Percentiles rank a stretch among this genome's conserved stretches.
These are phyloP conservation scores for Trichoderma polysporum DNA, from an alignment of 2,329 filamentous ascomycete species.

Conservation along the genomic window DNA sequence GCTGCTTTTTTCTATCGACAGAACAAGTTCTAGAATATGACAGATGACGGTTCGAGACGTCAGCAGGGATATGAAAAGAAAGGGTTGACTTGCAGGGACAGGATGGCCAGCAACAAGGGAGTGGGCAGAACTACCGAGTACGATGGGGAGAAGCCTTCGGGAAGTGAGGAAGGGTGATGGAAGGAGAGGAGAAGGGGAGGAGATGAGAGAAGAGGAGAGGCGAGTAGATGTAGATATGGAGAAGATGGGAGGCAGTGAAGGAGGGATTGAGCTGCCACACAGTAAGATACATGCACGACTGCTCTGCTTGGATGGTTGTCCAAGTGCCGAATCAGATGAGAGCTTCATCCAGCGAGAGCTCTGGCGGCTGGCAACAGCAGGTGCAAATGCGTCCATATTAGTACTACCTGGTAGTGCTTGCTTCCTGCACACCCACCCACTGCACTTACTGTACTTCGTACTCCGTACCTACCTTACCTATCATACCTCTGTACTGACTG, in stretches of 20 bases:
- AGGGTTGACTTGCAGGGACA: slow-evolving; percentile 19
- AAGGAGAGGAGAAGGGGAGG: slow-evolving; percentile 1
- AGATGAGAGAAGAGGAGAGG: background rate
- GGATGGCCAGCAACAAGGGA: slow-evolving; percentile 17
- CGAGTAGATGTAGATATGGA: background rate
- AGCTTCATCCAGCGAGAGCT: background rate
- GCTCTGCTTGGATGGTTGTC: background rate
- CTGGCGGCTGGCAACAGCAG: background rate
- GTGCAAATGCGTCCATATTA: background rate
- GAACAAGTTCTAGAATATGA: slow-evolving; percentile 10
- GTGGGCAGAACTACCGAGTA: slow-evolving; percentile 11
- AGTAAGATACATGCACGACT: background rate
- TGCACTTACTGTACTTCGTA: too few species aligned
- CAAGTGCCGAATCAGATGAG: background rate
- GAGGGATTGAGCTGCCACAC: background rate
- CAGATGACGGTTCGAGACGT: slow-evolving; percentile 18
- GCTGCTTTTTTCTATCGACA: slow-evolving; percentile 11
- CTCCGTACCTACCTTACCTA: too few species aligned
- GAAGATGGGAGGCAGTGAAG: background rate
- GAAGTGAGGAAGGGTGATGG: slow-evolving; percentile 6
- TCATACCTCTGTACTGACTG: too few species aligned
- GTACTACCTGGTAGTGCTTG: background rate
- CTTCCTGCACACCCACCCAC: background rate
- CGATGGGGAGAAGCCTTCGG: slow-evolving; percentile 3
- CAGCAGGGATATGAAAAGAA: slow-evolving; percentile 20